These are phyloP conservation scores for Magnaporthales sp. DNA, from an alignment of 2,329 filamentous ascomycete genomes.

Conservation along the genomic window DNA sequence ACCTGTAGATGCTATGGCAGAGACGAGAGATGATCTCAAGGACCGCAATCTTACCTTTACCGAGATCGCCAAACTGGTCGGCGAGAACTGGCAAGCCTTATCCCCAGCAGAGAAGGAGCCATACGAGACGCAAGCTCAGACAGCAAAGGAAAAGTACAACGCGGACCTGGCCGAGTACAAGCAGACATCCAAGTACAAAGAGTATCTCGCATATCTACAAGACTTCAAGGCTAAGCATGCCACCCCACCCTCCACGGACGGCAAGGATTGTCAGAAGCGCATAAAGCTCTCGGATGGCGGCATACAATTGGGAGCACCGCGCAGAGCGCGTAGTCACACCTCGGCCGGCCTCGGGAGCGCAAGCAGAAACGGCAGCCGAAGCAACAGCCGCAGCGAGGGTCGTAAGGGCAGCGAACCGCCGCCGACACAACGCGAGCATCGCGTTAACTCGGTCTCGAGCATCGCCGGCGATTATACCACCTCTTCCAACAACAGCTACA, in stretches of 20 bases:
- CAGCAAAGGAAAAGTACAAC: conserved; percentile 70
- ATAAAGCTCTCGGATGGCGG: conserved; percentile 33
- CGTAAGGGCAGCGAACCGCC: conserved; percentile 36
- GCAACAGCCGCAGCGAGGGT: conserved; percentile 39
- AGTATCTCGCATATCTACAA: conserved; percentile 63
- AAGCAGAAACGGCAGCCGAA: conserved; percentile 22
- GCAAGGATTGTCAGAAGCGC: conserved; percentile 39
- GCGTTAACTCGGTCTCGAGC: conserved; percentile 33
- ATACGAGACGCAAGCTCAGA: conserved; percentile 63
- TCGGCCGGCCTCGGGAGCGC: conserved; percentile 20
- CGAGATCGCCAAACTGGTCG: conserved; percentile 74
- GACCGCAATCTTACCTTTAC: conserved; percentile 71
- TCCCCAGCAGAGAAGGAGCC: conserved; percentile 58
- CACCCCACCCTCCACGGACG: conserved; percentile 28
- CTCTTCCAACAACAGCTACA: conserved; percentile 21
- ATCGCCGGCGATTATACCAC: conserved; percentile 31
- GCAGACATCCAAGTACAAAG: conserved; percentile 60
- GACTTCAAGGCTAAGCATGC: conserved; percentile 72
- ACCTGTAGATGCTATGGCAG: conserved; percentile 28
- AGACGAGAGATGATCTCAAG: conserved; percentile 70
- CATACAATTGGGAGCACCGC: conserved; percentile 18
- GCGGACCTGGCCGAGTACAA: conserved; percentile 67
- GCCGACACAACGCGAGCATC: conserved; percentile 27
- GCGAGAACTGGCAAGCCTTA: conserved; percentile 73
- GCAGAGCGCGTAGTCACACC: conserved; percentile 4